Evolutionary conservation across 73 alveolate species (phyloP), one percentile per base, ranked within the genome.

Genomic region (Diophrys appendiculata): DNA sequence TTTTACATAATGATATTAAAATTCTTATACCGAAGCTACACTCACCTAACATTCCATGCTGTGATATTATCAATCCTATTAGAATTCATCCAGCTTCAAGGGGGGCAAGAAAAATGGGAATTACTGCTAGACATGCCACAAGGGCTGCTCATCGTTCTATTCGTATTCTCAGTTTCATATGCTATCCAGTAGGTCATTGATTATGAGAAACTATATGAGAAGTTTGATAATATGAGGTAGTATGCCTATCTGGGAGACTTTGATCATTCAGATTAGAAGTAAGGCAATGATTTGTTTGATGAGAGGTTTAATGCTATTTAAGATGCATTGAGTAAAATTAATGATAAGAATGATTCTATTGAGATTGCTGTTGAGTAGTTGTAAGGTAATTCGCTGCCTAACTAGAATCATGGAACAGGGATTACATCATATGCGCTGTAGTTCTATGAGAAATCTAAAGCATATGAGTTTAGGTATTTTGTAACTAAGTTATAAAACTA

Each of bases 281-380:
- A 35, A 2, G 83, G 55, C 25, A 33, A 75, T 13, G 43, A 28
- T n/a, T 54, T 75, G 25, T 33, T 33, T 29, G 31, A 52, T 30
- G 24, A 27, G 33, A 75, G 55, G 55, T 30, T 75, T 13, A 11
- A 34, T 27, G 22, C 68, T 64, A 52, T 75, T 8, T 75, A 68
- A 28, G 29, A 55, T n/a, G 54, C 83, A 22, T 64, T 75, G 26
- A 75, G 73, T 26, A 33, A 33, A 11, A 26, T 64, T 27, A 54
- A 26, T 1, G 83, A 75, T n/a, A 52, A 69, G 28, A 24, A 34
- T 54, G 83, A 75, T 67, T 75, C 83, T 22, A 75, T 75, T 27
- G 83, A 75, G 35, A 54, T 30, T 54, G 83, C 68, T 1, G 60
- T 54, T 1, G 83, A 75, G 29, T 68, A 52, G 3, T 11, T 43